Evolutionary conservation across 2,329 filamentous ascomycete species (phyloP).

Genomic region (Aureobasidium sp.): DNA sequence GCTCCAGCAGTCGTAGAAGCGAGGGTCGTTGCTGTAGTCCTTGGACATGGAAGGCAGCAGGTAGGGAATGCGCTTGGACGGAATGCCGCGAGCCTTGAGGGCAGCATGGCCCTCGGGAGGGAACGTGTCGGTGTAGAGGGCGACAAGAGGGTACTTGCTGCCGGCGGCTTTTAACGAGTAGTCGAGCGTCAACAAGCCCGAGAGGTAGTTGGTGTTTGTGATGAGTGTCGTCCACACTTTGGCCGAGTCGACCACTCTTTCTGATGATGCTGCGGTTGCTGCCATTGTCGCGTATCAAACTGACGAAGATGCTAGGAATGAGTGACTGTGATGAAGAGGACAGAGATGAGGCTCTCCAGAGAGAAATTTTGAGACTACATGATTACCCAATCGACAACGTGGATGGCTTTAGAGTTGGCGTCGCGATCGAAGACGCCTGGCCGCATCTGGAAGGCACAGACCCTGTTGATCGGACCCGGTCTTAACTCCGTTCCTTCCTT

Average conservation of each 20-base stretch:
- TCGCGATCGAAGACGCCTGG: background rate
- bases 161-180: slow-evolving; percentile 58
- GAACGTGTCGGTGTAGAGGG: slow-evolving; percentile 72
- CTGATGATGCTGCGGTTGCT: background rate
- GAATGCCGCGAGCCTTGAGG: slow-evolving; percentile 60
- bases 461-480: background rate
- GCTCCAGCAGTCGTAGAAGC: slow-evolving; percentile 86
- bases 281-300: background rate
- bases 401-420: slow-evolving; percentile 3
- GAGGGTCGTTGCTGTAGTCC: slow-evolving; percentile 66
- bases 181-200: slow-evolving; percentile 73
- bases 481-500: background rate
- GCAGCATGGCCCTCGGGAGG: slow-evolving; percentile 59
- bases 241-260: slow-evolving; percentile 23
- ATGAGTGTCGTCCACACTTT: slow-evolving; percentile 77
- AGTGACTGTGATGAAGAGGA: background rate
- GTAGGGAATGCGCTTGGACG: slow-evolving; percentile 60
- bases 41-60: slow-evolving; percentile 57
- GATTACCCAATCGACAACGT: slow-evolving; percentile 5
- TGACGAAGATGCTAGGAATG: background rate
- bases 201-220: slow-evolving; percentile 73
- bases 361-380: background rate
- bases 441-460: slow-evolving; percentile 1
- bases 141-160: slow-evolving; percentile 69
- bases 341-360: background rate